Evolutionary conservation across 805 yeast genomes (phyloP).

Genomic region (Candida ovalis): DNA sequence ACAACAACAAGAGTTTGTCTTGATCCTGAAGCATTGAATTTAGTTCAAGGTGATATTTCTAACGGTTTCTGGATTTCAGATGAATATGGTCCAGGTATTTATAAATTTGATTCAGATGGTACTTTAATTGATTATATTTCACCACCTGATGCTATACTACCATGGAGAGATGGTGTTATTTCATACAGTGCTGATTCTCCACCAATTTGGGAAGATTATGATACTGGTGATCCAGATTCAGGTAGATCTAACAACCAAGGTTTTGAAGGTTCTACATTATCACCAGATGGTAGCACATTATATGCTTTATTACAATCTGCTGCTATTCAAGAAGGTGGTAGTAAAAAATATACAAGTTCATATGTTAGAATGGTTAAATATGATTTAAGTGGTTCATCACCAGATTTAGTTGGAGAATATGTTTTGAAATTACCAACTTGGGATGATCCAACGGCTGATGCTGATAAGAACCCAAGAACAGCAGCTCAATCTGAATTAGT

Average conservation of each 20-base stretch:
- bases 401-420: slow-evolving; percentile 25
- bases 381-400: slow-evolving; percentile 20
- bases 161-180: slow-evolving; percentile 22
- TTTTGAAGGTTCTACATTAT: slow-evolving; percentile 29
- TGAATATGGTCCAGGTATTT: slow-evolving; percentile 32
- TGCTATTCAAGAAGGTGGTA: slow-evolving; percentile 31
- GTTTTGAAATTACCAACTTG: slow-evolving; percentile 28
- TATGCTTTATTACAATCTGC: slow-evolving; percentile 29
- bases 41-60: slow-evolving; percentile 26
- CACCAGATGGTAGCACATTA: slow-evolving; percentile 30
- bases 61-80: slow-evolving; percentile 34
- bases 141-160: slow-evolving; percentile 30
- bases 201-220: slow-evolving; percentile 23
- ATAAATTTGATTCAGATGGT: slow-evolving; percentile 27
- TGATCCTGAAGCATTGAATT: slow-evolving; percentile 28
- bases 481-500: slow-evolving; percentile 32
- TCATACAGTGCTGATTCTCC: slow-evolving; percentile 28
- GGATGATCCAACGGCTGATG: slow-evolving; percentile 16
- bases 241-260: slow-evolving; percentile 32
- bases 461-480: slow-evolving; percentile 24
- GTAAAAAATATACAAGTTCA: slow-evolving; percentile 17
- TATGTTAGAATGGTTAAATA: slow-evolving; percentile 28
- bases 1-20: slow-evolving; percentile 28
- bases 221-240: slow-evolving; percentile 23
- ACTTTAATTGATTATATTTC: slow-evolving; percentile 22